Conservation (phyloP, 495 filamentous ascomycete species). For the Tuber umbilicatum region DNA sequence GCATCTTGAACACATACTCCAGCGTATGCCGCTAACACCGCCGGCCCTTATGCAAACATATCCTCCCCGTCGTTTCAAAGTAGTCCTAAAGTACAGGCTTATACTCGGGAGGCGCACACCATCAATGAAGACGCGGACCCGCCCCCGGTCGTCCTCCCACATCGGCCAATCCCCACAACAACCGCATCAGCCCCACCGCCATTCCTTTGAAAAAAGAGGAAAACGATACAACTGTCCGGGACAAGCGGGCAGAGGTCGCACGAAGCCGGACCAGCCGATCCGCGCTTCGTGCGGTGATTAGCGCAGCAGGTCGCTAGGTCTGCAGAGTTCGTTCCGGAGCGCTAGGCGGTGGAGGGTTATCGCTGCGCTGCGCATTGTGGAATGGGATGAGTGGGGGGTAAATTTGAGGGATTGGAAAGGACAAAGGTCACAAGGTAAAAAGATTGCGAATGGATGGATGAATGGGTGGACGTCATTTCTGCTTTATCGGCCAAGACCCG, state of each 20-base stretch:
- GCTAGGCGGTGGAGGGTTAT: conserved; percentile 66
- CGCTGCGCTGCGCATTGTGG: conserved; percentile 30
- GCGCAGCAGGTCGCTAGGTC: conserved; percentile 69
- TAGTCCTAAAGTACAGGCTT: conserved; percentile 74
- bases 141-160: conserved; percentile 76
- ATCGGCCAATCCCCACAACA: conserved; percentile 55
- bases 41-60: conserved; percentile 82
- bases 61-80: conserved; percentile 77
- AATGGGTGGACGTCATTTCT: conserved; percentile 24
- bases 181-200: conserved; percentile 45
- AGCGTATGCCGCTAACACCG: conserved; percentile 84
- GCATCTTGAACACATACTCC: conserved; percentile 82
- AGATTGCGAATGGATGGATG: too few relatives aligned
- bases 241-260: too few relatives aligned
- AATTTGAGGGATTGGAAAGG: too few relatives aligned
- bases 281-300: conserved; percentile 75
- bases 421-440: too few relatives aligned
- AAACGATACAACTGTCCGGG: too few relatives aligned
- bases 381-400: too few relatives aligned
- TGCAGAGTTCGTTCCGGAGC: conserved; percentile 70
- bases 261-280: too few relatives aligned
- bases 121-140: conserved; percentile 77
- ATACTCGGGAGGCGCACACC: conserved; percentile 84
- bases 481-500: conserved; percentile 9
- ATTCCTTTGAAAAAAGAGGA: too few relatives aligned